phyloP scores from a whole-genome alignment of 345 rosid species.

The Pistacia integerrima region DNA sequence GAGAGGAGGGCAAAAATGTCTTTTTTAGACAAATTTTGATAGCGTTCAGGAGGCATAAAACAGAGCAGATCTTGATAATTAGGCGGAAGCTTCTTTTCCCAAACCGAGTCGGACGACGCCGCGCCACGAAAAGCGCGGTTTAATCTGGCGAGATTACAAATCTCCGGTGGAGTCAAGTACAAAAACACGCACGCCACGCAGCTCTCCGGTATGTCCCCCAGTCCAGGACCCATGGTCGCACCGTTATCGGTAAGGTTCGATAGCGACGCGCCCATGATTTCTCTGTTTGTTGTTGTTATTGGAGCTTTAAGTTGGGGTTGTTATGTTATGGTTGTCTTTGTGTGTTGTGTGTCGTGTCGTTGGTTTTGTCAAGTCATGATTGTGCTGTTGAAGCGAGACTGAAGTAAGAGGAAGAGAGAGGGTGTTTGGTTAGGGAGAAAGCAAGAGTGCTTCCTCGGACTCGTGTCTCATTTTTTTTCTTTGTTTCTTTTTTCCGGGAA shows the following conservation, averaged over 20 bases:
- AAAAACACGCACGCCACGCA: conserved; percentile 89
- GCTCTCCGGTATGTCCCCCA: conserved; percentile 93
- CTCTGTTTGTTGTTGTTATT: background rate
- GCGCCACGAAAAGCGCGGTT: conserved; percentile 86
- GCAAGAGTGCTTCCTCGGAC: background rate
- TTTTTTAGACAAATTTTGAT: conserved; percentile 63
- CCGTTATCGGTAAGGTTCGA: conserved; percentile 70
- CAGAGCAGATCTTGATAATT: conserved; percentile 84
- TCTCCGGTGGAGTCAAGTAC: conserved; percentile 90
- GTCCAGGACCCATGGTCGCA: conserved; percentile 53
- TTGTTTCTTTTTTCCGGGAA: conserved; percentile 20
- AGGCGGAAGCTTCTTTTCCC: conserved; percentile 81
- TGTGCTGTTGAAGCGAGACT: background rate
- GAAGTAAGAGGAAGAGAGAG: background rate
- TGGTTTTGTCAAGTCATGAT: background rate
- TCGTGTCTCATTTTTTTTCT: background rate
- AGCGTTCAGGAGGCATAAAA: conserved; percentile 75
- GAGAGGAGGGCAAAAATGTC: conserved; percentile 86
- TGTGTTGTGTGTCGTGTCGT: background rate
- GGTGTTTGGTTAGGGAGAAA: conserved; percentile 4
- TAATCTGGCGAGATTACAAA: conserved; percentile 88
- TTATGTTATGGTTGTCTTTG: too few relatives aligned
- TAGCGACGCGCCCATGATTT: conserved; percentile 80
- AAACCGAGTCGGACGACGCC: conserved; percentile 89
- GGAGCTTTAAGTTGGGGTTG: too few relatives aligned